Conservation (phyloP, 2,329 filamentous ascomycete genomes). For the Cytospora leucostoma region DNA sequence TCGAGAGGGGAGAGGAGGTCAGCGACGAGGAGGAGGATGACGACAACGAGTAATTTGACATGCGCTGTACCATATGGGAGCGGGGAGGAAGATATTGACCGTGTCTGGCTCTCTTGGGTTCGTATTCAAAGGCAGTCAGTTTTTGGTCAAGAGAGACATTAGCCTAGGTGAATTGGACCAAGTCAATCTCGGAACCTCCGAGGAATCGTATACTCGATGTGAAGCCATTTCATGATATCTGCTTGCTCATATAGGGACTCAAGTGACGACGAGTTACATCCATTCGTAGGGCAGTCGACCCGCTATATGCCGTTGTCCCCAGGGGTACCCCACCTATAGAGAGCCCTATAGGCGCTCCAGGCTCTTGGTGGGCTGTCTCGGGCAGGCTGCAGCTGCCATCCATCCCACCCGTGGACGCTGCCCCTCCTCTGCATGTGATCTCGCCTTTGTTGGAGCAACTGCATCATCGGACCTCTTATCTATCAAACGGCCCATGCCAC, state of each 20-base stretch:
- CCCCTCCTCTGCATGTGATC: slow-evolving; percentile 25
- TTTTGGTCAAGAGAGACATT: not conserved
- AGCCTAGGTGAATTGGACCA: not conserved
- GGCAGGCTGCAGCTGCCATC: slow-evolving; percentile 2
- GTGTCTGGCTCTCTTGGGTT: not conserved
- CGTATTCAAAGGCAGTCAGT: not conserved
- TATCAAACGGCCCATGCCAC: slow-evolving; percentile 1
- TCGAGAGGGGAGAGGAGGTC: slow-evolving; percentile 53
- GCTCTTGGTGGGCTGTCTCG: not conserved
- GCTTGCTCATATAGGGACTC: not conserved
- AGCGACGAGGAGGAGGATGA: slow-evolving; percentile 46
- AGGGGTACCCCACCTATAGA: not conserved
- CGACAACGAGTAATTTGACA: slow-evolving; percentile 1
- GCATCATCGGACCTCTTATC: slow-evolving; percentile 18
- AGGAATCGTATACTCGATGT: not conserved
- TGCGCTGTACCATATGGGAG: not conserved
- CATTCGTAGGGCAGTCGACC: not conserved
- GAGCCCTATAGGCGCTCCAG: not conserved
- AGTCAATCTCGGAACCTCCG: not conserved
- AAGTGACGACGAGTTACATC: slow-evolving; percentile 1
- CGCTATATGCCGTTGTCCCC: not conserved
- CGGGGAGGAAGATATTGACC: not conserved
- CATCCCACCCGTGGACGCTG: slow-evolving; percentile 6
- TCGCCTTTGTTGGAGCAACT: not conserved
- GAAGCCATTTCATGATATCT: not conserved